Base-by-base conservation (phyloP, 257 asterid species). In the Galeopsis tetrahit region DNA sequence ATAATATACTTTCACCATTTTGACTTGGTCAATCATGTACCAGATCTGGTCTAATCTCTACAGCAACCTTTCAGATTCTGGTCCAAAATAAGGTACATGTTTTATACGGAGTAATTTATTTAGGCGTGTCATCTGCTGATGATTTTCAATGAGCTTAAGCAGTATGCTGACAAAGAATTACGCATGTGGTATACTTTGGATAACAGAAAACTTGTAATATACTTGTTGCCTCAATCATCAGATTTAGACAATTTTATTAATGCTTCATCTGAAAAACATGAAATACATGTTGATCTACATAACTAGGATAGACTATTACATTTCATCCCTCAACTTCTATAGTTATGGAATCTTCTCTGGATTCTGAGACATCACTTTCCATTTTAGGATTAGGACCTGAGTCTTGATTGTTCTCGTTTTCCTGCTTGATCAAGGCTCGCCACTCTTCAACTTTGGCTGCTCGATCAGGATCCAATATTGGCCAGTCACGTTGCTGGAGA, bases 371-470 rank as follows among this genome's bases (percentile, higher is more conserved):
- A 43, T 69, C 66, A 33, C 10, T 56, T 48, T 63, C 60, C 32
- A 5, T 13, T 17, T 36, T 38, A 44, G 13, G 39, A 58, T 21
- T 21, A 11, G 2, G 33, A 21, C 28, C 28, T 1, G 64, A 48
- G 17, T 17, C 43, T 36, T 56, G 71, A 49, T 61, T 39, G 32
- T 44, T 66, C 55, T 56, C 63, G 21, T 59, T 66, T 48, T 64
- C 72, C 69, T 10, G 57, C 73, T 69, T 66, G 64, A 75, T 58
- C 32, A 32, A 66, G 14, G 75, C 74, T 34, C 81, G 74, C 87
- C 87, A 82, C 57, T 76, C 82, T 38, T 80, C 84, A 63, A 82
- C 68, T 10, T 49, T 21, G 9, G 72, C 75, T 17, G 76, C 79
- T 34, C 68, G 72, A n/a, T 63, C 74, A 11, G 66, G 69, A 51